phyloP scores from a whole-genome alignment of 73 alveolate genomes.

The Breviolum minutum region DNA sequence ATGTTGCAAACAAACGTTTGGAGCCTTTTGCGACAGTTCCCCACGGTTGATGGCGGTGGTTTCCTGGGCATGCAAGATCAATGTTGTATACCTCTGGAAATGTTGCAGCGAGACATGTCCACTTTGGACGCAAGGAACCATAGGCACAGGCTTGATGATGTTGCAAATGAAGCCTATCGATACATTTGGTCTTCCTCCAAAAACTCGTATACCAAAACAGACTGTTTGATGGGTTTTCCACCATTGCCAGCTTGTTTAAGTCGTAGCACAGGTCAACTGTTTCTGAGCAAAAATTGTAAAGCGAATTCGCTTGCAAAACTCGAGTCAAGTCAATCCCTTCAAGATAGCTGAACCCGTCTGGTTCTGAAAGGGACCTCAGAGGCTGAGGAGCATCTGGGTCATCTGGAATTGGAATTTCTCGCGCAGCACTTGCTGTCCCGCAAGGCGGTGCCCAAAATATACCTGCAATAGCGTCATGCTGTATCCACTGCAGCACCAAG shows the following conservation, averaged over 20 bases:
- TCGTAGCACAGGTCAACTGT: background rate
- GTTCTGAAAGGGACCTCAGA: background rate
- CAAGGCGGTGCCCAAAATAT: background rate
- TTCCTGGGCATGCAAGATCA: background rate
- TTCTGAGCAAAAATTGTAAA: background rate
- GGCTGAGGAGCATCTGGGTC: background rate
- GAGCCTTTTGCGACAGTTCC: background rate
- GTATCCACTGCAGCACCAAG: background rate
- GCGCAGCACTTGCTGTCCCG: background rate
- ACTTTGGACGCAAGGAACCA: background rate
- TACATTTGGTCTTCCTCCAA: background rate
- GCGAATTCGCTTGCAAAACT: background rate
- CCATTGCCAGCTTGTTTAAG: background rate
- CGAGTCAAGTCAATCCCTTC: background rate
- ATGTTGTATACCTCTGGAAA: background rate
- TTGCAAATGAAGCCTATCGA: background rate
- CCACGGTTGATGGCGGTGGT: background rate
- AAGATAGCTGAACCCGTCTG: background rate
- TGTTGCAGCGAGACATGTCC: background rate
- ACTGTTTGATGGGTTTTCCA: background rate
- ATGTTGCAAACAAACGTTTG: background rate
- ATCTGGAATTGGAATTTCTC: background rate
- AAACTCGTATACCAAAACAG: background rate
- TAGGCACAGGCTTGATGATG: background rate
- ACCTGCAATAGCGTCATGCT: background rate